A percentile compares a stretch with the other conserved stretches of the same genome.
These are phyloP conservation scores for Acacia pycnantha DNA, from an alignment of 331 rosid genomes.

Conservation along the genomic window DNA sequence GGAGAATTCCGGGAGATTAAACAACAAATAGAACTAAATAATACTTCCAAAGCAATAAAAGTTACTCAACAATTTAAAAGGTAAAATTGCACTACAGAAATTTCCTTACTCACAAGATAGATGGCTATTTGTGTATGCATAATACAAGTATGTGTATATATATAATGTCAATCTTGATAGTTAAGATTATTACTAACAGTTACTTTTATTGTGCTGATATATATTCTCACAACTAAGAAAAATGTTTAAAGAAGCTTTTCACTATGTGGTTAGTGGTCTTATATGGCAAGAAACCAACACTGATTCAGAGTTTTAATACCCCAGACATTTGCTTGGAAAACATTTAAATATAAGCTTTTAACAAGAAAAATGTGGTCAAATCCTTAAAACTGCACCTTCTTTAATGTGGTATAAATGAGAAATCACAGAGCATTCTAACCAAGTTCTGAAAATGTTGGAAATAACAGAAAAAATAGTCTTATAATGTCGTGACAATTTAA, in stretches of 20 bases:
- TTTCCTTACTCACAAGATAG: neutral
- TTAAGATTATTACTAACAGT: neutral
- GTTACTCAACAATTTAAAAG: too few species aligned
- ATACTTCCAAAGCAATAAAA: too few species aligned
- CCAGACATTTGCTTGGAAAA: neutral
- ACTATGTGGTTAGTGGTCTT: neutral
- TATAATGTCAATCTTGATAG: neutral
- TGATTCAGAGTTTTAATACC: neutral
- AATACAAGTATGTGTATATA: neutral
- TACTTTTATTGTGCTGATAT: neutral
- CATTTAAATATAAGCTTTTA: neutral
- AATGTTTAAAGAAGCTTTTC: neutral
- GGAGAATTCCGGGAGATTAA: too few species aligned
- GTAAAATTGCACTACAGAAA: neutral
- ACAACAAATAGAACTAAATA: too few species aligned
- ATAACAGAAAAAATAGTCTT: too few species aligned
- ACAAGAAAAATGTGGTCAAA: neutral
- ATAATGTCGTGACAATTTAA: too few species aligned
- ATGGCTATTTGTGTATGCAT: neutral
- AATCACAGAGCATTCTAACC: too few species aligned
- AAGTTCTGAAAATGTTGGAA: too few species aligned
- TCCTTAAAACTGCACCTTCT: neutral
- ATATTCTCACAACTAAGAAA: neutral
- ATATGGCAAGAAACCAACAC: neutral
- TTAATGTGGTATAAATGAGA: too few species aligned